Base-by-base conservation (phyloP, 202 grass and related monocot genomes). In the Carex arenaria region DNA sequence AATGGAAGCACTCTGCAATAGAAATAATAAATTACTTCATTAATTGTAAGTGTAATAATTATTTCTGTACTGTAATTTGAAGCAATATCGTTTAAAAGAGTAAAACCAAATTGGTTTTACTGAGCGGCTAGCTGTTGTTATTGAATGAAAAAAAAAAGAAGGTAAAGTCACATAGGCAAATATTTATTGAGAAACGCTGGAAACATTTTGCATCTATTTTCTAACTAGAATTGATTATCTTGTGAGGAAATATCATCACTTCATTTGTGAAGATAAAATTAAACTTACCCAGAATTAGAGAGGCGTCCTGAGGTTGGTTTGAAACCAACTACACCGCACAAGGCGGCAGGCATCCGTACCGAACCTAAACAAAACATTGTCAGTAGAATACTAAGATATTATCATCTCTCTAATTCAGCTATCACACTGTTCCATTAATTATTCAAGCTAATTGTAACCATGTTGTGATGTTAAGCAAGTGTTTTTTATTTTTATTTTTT, bases 271-370 rank as follows among this genome's bases (percentile, higher is more conserved):
- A 43, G 26, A 38, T 10, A 23, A 45, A 17, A 55, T 0, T 10
- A 36, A 49, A 77, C 30, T 26, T 75, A 97, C 90, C 96, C 96
- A 12, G 88, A 87, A 88, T 85, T 89, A 45, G 96, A 99, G 52
- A 99, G 64, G 26, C 96, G 91, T 0, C 89, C 91, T 20, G 91
- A 89, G 49, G 96, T 99, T 34, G 96, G 89, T 85, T 99, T 99
- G 88, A 98, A 92, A 18, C 96, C 96, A 8, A 98, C 86, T 5
- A 98, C 91, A 47, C 96, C 96, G 65, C 96, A 99, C 4, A 99
- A 72, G 13, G 96, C 85, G 32, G 96, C 96, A 34, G 96, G 96
- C 91, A 99, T 95, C 23, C 96, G 83, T 4, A 99, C 93, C 0
- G 96, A 99, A 1, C 95, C 94, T 92, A 70, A 6, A 78, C 4